A percentile compares a stretch with the other conserved stretches of the same genome.
Evolutionary conservation across 306 rosid species (phyloP).

Genomic region (Begonia fuchsioides): DNA sequence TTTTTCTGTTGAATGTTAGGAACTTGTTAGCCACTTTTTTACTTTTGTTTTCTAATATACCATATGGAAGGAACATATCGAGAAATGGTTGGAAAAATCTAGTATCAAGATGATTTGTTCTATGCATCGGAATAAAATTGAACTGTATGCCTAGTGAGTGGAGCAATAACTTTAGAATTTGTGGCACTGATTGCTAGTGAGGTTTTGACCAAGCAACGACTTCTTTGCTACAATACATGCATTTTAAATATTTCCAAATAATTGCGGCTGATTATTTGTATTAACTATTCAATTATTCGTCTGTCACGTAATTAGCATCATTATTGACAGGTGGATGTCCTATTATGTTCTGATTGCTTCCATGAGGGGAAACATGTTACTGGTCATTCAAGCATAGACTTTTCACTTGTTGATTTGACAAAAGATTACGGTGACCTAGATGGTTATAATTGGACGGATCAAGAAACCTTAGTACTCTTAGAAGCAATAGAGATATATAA

Average conservation of each 20-base stretch:
- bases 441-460: constrained; percentile 92
- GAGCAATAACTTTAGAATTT: background rate
- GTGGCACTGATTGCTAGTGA: background rate
- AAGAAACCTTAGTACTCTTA: constrained; percentile 78
- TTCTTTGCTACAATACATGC: background rate
- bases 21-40: too few species aligned
- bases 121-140: background rate
- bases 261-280: constrained; percentile 1
- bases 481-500: constrained; percentile 86
- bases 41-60: too few species aligned
- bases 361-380: constrained; percentile 73
- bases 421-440: constrained; percentile 71
- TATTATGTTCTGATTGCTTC: constrained; percentile 78
- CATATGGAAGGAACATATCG: too few species aligned
- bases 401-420: constrained; percentile 47
- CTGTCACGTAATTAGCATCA: constrained; percentile 16
- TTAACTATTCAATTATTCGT: background rate
- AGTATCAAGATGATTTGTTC: background rate
- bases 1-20: too few species aligned
- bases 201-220: background rate
- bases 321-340: constrained; percentile 57
- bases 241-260: constrained; percentile 4
- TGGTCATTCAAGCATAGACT: constrained; percentile 89
- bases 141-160: background rate
- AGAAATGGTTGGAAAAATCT: too few species aligned